Evolutionary conservation across 2,329 filamentous ascomycete species (phyloP), one percentile per base, ranked within the genome.

Genomic region (Trichoderma pleuroti): DNA sequence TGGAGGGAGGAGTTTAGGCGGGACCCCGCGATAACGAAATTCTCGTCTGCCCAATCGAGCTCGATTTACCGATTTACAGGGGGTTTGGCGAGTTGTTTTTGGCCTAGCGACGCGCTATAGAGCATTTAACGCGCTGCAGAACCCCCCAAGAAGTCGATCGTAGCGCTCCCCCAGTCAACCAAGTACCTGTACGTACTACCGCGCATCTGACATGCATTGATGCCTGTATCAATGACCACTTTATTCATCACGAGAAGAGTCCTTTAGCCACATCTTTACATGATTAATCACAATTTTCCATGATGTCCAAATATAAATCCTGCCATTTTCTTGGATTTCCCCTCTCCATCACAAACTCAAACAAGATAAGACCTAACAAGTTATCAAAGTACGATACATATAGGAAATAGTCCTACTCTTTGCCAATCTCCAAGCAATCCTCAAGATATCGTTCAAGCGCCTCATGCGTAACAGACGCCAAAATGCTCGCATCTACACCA

Each of bases 21-120:
- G 68, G 54, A 52, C 67, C 70, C 70, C 60, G 34, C 70, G 70
- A 77, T 78, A 78, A 77, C 76, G 76, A 77, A 36, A 12, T 42
- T 30, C 28, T 24, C 46, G 46, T 9, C 36, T 42, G 39, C 39
- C 39, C 39, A 42, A 42, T 42, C 5, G 16, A 42, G 39, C 8
- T 42, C 39, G 14, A 39, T 16, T 14, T 18, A 16, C n/a, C 4
- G 54, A 39, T 49, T 68, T 49, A 76, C 72, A 70, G 70, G 71
- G 69, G 57, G 56, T 65, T 63, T 74, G 30, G 71, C 59, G 70
- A 63, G 21, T 39, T 30, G 49, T n/a, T 39, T 39, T 6, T 28
- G 28, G 52, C 64, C 62, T 30, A 52, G 18, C 49, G 34, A 70
- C 70, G 36, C 63, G 56, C 70, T 54, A 59, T 12, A 54, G 46